Evolutionary conservation across 371 early-diverging fungal genomes (phyloP), one percentile per base, ranked within the genome.

Genomic region (Lichtheimia ornata): DNA sequence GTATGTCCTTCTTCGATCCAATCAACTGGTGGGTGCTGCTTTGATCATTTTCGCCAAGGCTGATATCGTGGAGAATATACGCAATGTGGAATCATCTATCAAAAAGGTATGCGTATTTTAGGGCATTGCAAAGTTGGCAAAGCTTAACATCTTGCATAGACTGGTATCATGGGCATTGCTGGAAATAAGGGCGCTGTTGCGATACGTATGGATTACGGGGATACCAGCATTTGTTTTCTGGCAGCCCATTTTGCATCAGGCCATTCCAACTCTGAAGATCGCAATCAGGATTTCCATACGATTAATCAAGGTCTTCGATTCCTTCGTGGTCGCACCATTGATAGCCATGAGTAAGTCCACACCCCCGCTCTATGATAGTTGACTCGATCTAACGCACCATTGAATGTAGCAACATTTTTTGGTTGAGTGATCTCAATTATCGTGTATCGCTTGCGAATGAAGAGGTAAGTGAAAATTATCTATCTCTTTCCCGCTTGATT

Each of bases 351-450:
- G 89, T 89, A 76, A 63, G 82, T 63, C 12, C 35, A 35, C 2
- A 0, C 35, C 2, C 35, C 28, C 28, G n/a, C n/a, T n/a, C n/a
- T n/a, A 28, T 4, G 4, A 22, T 9, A 9, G 5, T 9, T 11
- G 9, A 35, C 35, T 35, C 11, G 11, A 35, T 35, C 35, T 35
- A 35, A 35, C 11, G 1, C 35, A 35, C 4, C 35, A 35, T 35
- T 35, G 1, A 44, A 44, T 28, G 13, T 68, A 91, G 91, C 56
- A 78, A 87, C 56, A 76, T 92, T n/a, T 79, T 95, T 12, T 96
- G 93, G 92, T 75, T 92, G 17, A 95, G 95, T 28, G 96, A 96
- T 74, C 87, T 96, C 51, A 96, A 96, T 67, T 96, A 94, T 66
- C 85, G 95, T 5, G 84, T 95, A 17, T 79, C 86, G 50, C 67